Percentiles rank a stretch among this genome's conserved stretches.
phyloP scores from a whole-genome alignment of 2,329 filamentous ascomycete genomes.

The Nothomitra cinnamomea region DNA sequence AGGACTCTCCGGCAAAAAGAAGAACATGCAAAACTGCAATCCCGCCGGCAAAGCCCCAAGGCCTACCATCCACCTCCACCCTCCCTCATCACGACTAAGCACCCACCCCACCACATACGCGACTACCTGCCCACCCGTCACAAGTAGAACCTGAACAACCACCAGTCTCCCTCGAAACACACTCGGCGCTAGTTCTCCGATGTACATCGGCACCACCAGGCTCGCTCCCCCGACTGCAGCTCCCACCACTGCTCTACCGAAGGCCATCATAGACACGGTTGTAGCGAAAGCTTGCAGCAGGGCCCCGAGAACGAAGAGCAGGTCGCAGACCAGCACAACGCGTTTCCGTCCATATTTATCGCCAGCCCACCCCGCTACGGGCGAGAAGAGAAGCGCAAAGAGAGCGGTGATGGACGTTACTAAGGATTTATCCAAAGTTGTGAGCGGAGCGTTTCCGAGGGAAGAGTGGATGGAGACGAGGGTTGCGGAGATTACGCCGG shows the following conservation, averaged over 20 bases:
- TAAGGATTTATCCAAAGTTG: constrained; percentile 49
- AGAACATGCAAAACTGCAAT: constrained; percentile 50
- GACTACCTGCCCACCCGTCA: constrained; percentile 76
- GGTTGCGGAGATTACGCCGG: constrained; percentile 51
- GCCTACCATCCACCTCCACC: constrained; percentile 88
- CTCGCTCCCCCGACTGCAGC: constrained; percentile 58
- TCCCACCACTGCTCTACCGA: constrained; percentile 52
- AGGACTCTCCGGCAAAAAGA: constrained; percentile 72
- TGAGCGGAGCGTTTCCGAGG: constrained; percentile 37
- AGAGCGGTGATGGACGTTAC: constrained; percentile 54
- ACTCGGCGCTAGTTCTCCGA: constrained; percentile 69
- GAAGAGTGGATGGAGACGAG: constrained; percentile 45
- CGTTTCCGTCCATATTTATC: constrained; percentile 43
- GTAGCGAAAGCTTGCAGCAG: constrained; percentile 42
- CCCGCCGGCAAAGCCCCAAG: constrained; percentile 62
- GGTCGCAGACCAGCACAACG: constrained; percentile 45
- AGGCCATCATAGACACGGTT: constrained; percentile 46
- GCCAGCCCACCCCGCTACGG: constrained; percentile 46
- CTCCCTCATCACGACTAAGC: constrained; percentile 40
- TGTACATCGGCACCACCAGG: constrained; percentile 70
- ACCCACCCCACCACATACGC: constrained; percentile 74
- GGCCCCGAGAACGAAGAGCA: constrained; percentile 52
- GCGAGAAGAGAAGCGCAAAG: constrained; percentile 46
- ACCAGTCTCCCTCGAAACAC: constrained; percentile 62
- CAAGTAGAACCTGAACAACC: constrained; percentile 64